Evolutionary conservation across 106 monocot genomes (phyloP), one percentile per base, ranked within the genome.

Genomic region (Ottelia alismoides): DNA sequence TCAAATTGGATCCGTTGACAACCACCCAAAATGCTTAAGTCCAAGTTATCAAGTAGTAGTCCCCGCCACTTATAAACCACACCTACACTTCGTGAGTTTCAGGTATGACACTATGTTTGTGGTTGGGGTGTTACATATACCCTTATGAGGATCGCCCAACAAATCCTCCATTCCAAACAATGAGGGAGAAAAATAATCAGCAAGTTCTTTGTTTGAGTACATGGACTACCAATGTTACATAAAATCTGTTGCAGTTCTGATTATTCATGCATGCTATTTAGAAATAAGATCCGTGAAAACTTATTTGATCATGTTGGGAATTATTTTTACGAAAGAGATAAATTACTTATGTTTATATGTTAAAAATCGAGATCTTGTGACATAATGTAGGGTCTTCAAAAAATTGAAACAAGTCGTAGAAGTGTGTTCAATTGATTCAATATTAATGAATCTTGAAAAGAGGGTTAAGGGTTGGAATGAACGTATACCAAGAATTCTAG

Each of bases 351-450:
- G n/a, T n/a, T n/a, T n/a, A n/a, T n/a, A n/a, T n/a, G 25, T 52
- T 20, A 52, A 52, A 52, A 52, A 52, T 24, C 14, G 52, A 52
- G 52, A 52, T 1, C 1, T 16, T 20, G 0, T 52, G 52, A 2
- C 2, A 52, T 52, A 52, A 52, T 3, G 25, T 24, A 52, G 14
- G 52, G 52, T 52, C 52, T 52, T 27, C 52, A 20, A 52, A 52
- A 52, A 52, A n/a, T 20, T 52, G 20, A 23, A 52, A 23, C 52
- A 25, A 25, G 52, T 25, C 52, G 21, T 52, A 52, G 21, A 52
- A 2, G 52, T 22, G 52, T 25, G 52, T 52, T 52, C 2, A 23
- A 52, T 52, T 1, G 52, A 52, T 52, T 52, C 23, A 52, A 52
- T 52, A 49, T 49, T 19, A 6, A 49, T 49, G 49, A 14, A 49